Evolutionary conservation across 140 eudicot genomes (phyloP).

Genomic region (Artemisia princeps): DNA sequence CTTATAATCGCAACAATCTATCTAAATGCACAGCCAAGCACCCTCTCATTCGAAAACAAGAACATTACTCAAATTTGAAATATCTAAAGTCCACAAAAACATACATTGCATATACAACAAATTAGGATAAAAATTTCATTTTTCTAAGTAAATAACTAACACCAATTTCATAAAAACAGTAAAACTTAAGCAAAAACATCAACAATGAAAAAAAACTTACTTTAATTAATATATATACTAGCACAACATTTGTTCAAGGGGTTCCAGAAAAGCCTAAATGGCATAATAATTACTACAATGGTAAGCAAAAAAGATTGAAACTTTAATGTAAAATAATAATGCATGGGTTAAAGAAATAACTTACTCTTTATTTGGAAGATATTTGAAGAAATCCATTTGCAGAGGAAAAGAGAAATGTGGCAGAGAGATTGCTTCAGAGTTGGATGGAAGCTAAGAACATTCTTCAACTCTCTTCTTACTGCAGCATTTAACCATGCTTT

Average conservation of each 20-base stretch:
- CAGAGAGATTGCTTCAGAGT: slow-evolving; percentile 31
- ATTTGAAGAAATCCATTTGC: slow-evolving; percentile 7
- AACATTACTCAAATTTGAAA: neutral
- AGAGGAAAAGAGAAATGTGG: slow-evolving; percentile 2
- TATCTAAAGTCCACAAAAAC: neutral
- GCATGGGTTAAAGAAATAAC: neutral
- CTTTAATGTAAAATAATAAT: neutral
- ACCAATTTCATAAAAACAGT: neutral
- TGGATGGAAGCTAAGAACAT: slow-evolving; percentile 38
- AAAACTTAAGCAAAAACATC: neutral
- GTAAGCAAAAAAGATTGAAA: neutral
- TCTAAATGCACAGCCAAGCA: neutral
- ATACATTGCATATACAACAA: too few species aligned
- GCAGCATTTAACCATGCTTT: slow-evolving; percentile 13
- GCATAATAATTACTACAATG: neutral
- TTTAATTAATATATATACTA: neutral
- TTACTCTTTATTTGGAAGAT: slow-evolving; percentile 3
- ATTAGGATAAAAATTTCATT: too few species aligned
- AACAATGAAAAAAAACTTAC: neutral
- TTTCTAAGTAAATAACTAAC: neutral
- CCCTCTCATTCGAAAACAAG: neutral
- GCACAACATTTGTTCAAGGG: neutral
- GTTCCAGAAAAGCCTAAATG: neutral
- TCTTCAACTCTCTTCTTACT: slow-evolving; percentile 6
- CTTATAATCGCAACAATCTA: neutral